Percentiles rank a stretch among this genome's conserved stretches.
phyloP scores from a whole-genome alignment of 1,284 basidiomycete species.

The Leccinum angustisporum region DNA sequence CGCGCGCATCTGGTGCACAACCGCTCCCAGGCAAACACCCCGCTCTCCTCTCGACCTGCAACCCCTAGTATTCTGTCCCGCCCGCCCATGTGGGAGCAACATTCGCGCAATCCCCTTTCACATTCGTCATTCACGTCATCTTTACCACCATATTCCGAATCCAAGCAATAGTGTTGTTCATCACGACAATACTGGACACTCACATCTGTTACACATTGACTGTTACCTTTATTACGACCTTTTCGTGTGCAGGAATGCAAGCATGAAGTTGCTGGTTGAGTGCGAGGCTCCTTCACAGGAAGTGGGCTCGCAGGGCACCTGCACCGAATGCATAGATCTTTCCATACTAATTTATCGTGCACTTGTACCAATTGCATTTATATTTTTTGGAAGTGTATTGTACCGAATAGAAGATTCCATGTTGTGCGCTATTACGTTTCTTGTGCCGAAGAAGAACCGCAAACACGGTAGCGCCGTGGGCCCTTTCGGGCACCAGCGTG shows the following conservation, averaged over 20 bases:
- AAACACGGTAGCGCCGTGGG: not conserved
- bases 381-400: not conserved
- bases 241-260: not conserved
- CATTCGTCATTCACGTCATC: constrained; percentile 36
- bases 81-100: constrained; percentile 24
- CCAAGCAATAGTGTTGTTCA: constrained; percentile 20
- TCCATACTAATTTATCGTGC: not conserved
- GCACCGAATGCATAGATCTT: not conserved
- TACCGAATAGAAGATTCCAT: not conserved
- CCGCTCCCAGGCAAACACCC: constrained; percentile 68
- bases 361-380: not conserved
- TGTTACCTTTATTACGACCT: constrained; percentile 21
- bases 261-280: not conserved
- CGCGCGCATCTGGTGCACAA: constrained; percentile 89
- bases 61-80: constrained; percentile 48
- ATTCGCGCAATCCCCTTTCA: constrained; percentile 17
- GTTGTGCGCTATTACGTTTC: not conserved
- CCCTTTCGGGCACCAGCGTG: not conserved
- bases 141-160: constrained; percentile 32
- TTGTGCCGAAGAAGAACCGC: no score
- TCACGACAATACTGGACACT: constrained; percentile 1
- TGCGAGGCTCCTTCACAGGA: not conserved
- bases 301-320: not conserved
- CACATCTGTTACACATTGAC: constrained; percentile 24
- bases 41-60: constrained; percentile 58